Evolutionary conservation across 352 stramenopile genomes (phyloP).

Genomic region (Phytophthora chlamydospora): DNA sequence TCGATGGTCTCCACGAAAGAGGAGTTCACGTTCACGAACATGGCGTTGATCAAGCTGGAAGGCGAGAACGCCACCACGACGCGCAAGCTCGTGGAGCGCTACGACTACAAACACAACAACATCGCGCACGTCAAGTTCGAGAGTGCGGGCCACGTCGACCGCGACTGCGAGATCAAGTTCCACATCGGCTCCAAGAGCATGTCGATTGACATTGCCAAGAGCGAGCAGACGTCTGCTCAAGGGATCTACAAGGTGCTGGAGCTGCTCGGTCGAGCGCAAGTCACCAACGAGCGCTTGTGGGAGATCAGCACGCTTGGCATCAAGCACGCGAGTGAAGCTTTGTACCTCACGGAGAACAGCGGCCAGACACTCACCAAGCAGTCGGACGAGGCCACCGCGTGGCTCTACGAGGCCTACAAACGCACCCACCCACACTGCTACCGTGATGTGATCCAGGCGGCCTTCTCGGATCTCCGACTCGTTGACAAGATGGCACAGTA

Average conservation of each 20-base stretch:
- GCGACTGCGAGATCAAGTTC: constrained; percentile 71
- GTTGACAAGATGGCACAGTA: constrained; percentile 43
- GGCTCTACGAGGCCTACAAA: constrained; percentile 55
- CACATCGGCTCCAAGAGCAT: constrained; percentile 40
- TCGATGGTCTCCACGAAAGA: constrained; percentile 59
- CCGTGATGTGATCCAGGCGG: constrained; percentile 55
- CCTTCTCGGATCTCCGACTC: constrained; percentile 47
- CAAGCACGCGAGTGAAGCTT: constrained; percentile 42
- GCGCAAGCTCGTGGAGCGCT: constrained; percentile 56
- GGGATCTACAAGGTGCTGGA: constrained; percentile 67
- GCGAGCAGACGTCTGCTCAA: constrained; percentile 33
- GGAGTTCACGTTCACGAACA: constrained; percentile 73
- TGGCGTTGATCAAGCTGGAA: constrained; percentile 49
- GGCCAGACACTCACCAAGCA: constrained; percentile 47
- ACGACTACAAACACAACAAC: constrained; percentile 38
- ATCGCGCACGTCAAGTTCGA: constrained; percentile 52
- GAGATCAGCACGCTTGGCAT: constrained; percentile 55
- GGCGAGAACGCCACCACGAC: constrained; percentile 55
- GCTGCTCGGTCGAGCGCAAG: constrained; percentile 51
- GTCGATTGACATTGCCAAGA: constrained; percentile 60
- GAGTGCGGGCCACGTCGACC: constrained; percentile 51
- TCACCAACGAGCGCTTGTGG: constrained; percentile 47
- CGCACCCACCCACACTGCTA: constrained; percentile 58
- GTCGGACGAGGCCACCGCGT: constrained; percentile 49
- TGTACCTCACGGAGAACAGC: constrained; percentile 51